Evolutionary conservation across 371 early-diverging fungal genomes (phyloP).

Genomic region (Dichotomocladium elegans): DNA sequence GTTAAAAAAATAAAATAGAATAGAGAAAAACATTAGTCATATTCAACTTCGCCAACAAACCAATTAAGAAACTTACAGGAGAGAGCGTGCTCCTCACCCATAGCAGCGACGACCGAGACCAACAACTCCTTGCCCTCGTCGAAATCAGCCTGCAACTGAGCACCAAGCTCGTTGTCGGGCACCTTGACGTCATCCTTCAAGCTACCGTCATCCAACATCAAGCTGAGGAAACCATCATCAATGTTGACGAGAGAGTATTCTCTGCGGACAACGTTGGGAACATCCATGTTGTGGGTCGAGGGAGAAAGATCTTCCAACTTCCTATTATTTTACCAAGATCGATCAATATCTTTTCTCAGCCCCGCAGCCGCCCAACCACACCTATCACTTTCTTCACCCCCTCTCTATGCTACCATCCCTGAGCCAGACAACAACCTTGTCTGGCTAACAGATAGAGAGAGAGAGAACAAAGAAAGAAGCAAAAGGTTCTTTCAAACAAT

Average conservation of each 20-base stretch:
- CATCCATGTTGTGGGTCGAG: slow-evolving; percentile 99
- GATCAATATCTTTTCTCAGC: background rate
- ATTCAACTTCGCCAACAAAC: background rate
- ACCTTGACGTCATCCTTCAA: slow-evolving; percentile 96
- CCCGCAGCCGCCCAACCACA: no score
- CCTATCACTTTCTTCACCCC: background rate
- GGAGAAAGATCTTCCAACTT: slow-evolving; percentile 95
- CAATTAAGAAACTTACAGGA: slow-evolving; percentile 53
- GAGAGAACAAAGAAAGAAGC: no score
- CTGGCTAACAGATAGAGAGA: background rate
- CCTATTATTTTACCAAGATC: slow-evolving; percentile 21
- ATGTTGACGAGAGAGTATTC: slow-evolving; percentile 88
- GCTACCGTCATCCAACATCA: slow-evolving; percentile 75
- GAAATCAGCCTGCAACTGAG: slow-evolving; percentile 71
- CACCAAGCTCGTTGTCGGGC: slow-evolving; percentile 85
- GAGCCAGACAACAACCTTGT: no score
- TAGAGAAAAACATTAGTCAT: background rate
- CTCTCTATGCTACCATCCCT: background rate
- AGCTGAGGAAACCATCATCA: slow-evolving; percentile 89
- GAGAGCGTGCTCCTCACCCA: slow-evolving; percentile 93
- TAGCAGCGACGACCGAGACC: slow-evolving; percentile 84
- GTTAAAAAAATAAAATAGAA: background rate
- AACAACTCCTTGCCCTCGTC: slow-evolving; percentile 82
- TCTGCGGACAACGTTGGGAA: slow-evolving; percentile 87
- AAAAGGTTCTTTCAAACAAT: background rate